A percentile compares a stretch with the other conserved stretches of the same genome.
Evolutionary conservation across 495 filamentous ascomycete species (phyloP).

Genomic region (Pseudoneurospora amorphoporcata): DNA sequence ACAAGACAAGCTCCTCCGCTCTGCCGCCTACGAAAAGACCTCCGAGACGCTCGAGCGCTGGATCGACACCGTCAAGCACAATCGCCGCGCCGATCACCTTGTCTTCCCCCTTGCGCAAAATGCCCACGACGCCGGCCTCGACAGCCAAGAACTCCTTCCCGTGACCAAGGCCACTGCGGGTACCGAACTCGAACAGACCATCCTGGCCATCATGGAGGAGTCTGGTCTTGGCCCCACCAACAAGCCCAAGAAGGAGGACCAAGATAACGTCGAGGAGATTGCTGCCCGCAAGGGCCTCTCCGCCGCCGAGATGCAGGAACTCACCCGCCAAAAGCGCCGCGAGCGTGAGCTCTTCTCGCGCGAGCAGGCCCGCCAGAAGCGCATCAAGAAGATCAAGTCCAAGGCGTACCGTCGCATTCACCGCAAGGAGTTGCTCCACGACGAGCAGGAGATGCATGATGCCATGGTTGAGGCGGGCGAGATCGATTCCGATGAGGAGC

Average conservation of each 20-base stretch:
- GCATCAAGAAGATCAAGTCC: conserved; percentile 97
- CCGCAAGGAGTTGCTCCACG: conserved; percentile 68
- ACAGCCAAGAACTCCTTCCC: conserved; percentile 43
- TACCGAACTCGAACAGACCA: conserved; percentile 73
- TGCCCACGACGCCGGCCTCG: conserved; percentile 39
- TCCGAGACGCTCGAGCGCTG: conserved; percentile 84
- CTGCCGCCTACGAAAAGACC: conserved; percentile 78
- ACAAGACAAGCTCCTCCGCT: conserved; percentile 78
- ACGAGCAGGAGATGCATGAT: conserved; percentile 60
- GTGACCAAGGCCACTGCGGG: conserved; percentile 47
- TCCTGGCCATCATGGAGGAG: conserved; percentile 78
- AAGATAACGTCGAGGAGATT: conserved; percentile 62
- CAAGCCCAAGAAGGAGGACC: conserved; percentile 39
- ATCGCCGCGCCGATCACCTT: conserved; percentile 83
- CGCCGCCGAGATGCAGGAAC: conserved; percentile 59
- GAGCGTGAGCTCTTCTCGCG: conserved; percentile 79
- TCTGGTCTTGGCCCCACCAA: conserved; percentile 56
- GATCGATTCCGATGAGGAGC: conserved; percentile 58
- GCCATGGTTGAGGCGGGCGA: conserved; percentile 58
- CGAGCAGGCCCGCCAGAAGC: conserved; percentile 80
- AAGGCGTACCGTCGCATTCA: conserved; percentile 88
- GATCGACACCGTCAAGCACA: conserved; percentile 90
- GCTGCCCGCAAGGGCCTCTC: conserved; percentile 37
- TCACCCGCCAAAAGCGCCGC: conserved; percentile 64
- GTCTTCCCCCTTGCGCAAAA: conserved; percentile 81